Conservation (phyloP, 2,329 filamentous ascomycete genomes). For the Ceratocystis smalleyi region DNA sequence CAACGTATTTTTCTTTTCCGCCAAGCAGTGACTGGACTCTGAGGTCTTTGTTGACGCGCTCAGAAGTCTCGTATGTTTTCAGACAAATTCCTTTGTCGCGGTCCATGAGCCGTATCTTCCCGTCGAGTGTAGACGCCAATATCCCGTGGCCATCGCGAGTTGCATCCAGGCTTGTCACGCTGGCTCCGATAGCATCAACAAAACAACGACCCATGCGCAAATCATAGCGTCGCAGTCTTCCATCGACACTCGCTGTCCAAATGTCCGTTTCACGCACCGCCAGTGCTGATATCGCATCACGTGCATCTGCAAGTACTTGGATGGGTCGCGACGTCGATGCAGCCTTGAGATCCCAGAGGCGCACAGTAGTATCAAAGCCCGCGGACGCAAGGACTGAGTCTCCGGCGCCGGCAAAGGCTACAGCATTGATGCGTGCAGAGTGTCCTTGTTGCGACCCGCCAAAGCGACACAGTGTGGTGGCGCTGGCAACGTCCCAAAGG, state of each 20-base stretch:
- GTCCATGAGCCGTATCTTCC: conserved; percentile 66
- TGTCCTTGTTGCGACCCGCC: conserved; percentile 46
- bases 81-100: conserved; percentile 57
- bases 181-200: conserved; percentile 52
- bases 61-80: conserved; percentile 48
- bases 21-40: conserved; percentile 65
- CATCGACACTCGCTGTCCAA: conserved; percentile 67
- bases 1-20: conserved; percentile 56
- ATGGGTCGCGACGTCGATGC: conserved; percentile 42
- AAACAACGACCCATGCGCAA: conserved; percentile 56
- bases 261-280: conserved; percentile 41
- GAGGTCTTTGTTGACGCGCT: conserved; percentile 49
- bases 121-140: conserved; percentile 62
- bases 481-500: conserved; percentile 81
- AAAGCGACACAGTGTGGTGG: conserved; percentile 62
- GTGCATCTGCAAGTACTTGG: conserved; percentile 57
- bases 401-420: conserved; percentile 60
- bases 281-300: conserved; percentile 47
- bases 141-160: conserved; percentile 59
- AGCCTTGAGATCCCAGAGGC: conserved; percentile 55
- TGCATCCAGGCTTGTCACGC: conserved; percentile 60
- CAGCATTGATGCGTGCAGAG: conserved; percentile 58
- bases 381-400: conserved; percentile 59
- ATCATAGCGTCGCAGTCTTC: conserved; percentile 68
- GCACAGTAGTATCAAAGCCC: conserved; percentile 60